Percentiles rank a stretch among this genome's conserved stretches.
Conservation (phyloP, 2,329 filamentous ascomycete species). For the Cladosporium halotolerans region DNA sequence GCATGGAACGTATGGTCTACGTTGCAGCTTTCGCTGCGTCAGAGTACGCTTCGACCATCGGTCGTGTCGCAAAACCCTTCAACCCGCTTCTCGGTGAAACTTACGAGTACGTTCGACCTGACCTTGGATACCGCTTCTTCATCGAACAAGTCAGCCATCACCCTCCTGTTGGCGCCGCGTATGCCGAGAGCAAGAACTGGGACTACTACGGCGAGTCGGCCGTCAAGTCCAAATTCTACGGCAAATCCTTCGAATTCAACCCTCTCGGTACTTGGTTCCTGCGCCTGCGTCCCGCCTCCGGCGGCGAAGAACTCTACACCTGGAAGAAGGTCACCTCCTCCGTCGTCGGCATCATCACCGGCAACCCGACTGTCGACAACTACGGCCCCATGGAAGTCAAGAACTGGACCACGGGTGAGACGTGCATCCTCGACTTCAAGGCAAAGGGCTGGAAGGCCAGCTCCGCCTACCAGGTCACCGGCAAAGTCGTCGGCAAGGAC, state of each 20-base stretch:
- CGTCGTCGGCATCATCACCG: constrained; percentile 97
- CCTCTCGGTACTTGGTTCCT: constrained; percentile 96
- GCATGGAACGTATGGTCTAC: constrained; percentile 86
- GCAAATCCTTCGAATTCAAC: constrained; percentile 95
- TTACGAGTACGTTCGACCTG: constrained; percentile 89
- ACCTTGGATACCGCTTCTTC: constrained; percentile 97
- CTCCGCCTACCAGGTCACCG: constrained; percentile 80
- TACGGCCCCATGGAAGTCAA: constrained; percentile 96
- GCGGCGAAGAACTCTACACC: constrained; percentile 76
- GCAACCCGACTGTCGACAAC: constrained; percentile 94
- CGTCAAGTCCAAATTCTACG: constrained; percentile 94
- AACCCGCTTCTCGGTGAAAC: constrained; percentile 95
- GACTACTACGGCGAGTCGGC: constrained; percentile 94
- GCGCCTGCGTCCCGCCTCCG: constrained; percentile 67
- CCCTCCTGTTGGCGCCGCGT: constrained; percentile 86
- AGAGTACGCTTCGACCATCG: constrained; percentile 94
- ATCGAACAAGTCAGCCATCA: constrained; percentile 98
- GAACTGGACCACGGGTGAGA: constrained; percentile 92
- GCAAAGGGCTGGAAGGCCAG: constrained; percentile 91
- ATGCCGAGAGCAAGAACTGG: constrained; percentile 89
- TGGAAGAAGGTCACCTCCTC: constrained; percentile 99
- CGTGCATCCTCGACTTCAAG: constrained; percentile 89
- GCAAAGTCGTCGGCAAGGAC: constrained; percentile 72
- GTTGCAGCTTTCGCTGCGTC: constrained; percentile 93
- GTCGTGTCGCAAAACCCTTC: constrained; percentile 95